Conservation (phyloP, 2,329 filamentous ascomycete species). For the Paracoccidioides lutzii region DNA sequence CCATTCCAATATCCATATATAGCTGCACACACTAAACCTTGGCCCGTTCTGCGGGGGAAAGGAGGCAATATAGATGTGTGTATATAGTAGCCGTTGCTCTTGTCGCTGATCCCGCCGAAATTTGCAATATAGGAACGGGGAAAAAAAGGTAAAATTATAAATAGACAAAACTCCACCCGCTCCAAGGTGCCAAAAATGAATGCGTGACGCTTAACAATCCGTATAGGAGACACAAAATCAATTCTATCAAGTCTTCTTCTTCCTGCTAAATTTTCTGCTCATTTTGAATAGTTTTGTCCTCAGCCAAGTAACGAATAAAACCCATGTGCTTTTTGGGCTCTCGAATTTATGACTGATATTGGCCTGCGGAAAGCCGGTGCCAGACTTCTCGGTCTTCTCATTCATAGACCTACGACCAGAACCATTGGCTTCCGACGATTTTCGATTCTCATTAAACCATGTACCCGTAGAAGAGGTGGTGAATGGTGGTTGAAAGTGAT, state of each 20-base stretch:
- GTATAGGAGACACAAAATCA: background rate
- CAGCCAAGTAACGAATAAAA: slow-evolving; percentile 45
- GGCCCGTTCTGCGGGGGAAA: background rate
- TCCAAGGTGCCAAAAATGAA: background rate
- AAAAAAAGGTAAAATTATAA: background rate
- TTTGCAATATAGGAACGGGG: background rate
- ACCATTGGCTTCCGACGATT: background rate
- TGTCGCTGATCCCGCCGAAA: background rate
- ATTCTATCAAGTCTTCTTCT: slow-evolving; percentile 16
- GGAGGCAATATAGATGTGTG: background rate
- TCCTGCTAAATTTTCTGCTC: slow-evolving; percentile 21
- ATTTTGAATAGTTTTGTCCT: slow-evolving; percentile 43
- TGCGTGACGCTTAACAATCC: background rate
- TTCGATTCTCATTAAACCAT: background rate
- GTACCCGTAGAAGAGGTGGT: background rate
- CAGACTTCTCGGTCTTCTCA: background rate
- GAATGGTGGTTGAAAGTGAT: slow-evolving; percentile 4
- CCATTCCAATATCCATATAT: background rate
- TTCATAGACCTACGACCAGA: background rate
- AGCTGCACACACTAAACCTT: background rate
- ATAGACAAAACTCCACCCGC: background rate
- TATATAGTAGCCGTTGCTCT: background rate
- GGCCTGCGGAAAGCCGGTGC: background rate
- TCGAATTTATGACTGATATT: slow-evolving; percentile 7
- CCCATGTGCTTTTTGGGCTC: slow-evolving; percentile 30